Percentiles rank a stretch among this genome's conserved stretches.
These are phyloP conservation scores for Leishmania major DNA, from an alignment of 208 protist genomes.

Conservation along the genomic window DNA sequence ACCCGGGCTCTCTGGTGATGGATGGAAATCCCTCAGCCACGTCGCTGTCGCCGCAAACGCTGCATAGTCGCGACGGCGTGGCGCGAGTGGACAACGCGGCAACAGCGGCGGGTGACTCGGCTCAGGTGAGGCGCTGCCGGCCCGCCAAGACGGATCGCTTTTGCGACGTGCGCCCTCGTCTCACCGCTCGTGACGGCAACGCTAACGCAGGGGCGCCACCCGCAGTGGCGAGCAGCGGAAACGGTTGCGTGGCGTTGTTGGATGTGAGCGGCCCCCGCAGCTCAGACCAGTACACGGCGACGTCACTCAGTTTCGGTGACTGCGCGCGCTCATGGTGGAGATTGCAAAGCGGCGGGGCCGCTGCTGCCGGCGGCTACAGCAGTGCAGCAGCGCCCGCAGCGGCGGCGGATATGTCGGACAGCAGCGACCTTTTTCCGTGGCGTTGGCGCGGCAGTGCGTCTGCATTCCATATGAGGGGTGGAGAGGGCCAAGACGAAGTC, in stretches of 20 bases:
- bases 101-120: not conserved
- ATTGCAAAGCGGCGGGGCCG: not conserved
- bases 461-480: not conserved
- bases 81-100: not conserved
- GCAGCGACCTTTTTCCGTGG: not conserved
- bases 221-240: conserved; percentile 5
- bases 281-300: not conserved
- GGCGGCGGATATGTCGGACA: not conserved
- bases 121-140: not conserved
- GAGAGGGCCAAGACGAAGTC: not conserved
- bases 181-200: not conserved
- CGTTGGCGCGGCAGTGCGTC: not conserved
- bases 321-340: not conserved
- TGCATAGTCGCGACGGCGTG: not conserved
- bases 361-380: not conserved
- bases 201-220: not conserved
- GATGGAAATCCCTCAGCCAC: not conserved
- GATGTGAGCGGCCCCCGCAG: not conserved
- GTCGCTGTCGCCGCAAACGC: not conserved
- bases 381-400: not conserved
- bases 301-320: not conserved
- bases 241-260: not conserved
- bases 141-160: conserved; percentile 13
- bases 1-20: not conserved
- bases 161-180: not conserved